Percentiles rank a stretch among this genome's conserved stretches.
Conservation (phyloP, 345 rosid species). For the Litchi chinensis region DNA sequence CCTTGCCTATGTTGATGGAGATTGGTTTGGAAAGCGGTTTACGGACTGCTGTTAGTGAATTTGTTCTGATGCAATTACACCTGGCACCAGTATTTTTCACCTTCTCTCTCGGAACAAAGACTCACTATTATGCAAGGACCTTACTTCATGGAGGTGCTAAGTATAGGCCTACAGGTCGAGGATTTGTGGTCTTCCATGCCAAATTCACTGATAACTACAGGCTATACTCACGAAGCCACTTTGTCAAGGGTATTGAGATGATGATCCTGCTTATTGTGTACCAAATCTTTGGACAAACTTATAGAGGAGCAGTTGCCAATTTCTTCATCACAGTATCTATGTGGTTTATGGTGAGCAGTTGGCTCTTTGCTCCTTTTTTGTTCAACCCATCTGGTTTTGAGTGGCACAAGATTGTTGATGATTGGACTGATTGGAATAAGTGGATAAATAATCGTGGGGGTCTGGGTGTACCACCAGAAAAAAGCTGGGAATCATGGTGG, state of each 20-base stretch:
- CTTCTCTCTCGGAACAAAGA: conserved; percentile 98
- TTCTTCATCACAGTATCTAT: conserved; percentile 85
- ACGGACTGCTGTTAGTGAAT: conserved; percentile 92
- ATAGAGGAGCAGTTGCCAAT: conserved; percentile 87
- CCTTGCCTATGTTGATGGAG: conserved; percentile 99
- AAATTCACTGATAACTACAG: conserved; percentile 98
- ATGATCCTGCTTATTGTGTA: conserved; percentile 90
- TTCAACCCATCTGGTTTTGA: conserved; percentile 99
- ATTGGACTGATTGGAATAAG: conserved; percentile 99
- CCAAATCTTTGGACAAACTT: conserved; percentile 78
- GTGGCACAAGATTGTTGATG: conserved; percentile 99
- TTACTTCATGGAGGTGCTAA: conserved; percentile 98
- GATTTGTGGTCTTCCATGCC: conserved; percentile 98
- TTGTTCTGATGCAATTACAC: conserved; percentile 93
- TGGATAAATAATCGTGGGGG: conserved; percentile 96
- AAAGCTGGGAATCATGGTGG: conserved; percentile 99
- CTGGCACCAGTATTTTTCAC: conserved; percentile 98
- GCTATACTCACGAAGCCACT: conserved; percentile 97
- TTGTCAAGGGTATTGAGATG: conserved; percentile 97
- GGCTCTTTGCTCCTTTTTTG: conserved; percentile 99
- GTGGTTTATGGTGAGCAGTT: conserved; percentile 99
- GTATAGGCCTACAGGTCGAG: conserved; percentile 95
- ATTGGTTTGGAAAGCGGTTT: conserved; percentile 97
- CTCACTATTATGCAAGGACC: conserved; percentile 95
- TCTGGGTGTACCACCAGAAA: conserved; percentile 94